These are phyloP conservation scores for Myrica gale DNA, from an alignment of 306 rosid species.

Conservation along the genomic window DNA sequence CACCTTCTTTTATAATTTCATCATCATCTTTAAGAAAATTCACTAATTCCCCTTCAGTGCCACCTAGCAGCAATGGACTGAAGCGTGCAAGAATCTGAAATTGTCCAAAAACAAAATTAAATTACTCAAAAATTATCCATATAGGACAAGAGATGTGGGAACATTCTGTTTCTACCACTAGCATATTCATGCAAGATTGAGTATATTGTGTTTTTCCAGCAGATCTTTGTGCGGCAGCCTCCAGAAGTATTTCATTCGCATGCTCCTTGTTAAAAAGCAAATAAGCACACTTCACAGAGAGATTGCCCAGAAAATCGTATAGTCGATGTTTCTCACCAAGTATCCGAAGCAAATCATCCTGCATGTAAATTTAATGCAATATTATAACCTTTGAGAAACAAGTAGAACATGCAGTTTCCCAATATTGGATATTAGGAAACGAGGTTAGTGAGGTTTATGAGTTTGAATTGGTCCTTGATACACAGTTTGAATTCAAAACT, in stretches of 20 bases:
- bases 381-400: slow-evolving; percentile 23
- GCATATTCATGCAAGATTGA: slow-evolving; percentile 67
- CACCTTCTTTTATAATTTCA: slow-evolving; percentile 79
- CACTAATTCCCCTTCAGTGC: slow-evolving; percentile 73
- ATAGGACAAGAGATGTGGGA: slow-evolving; percentile 26
- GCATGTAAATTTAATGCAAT: slow-evolving; percentile 28
- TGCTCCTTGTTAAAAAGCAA: slow-evolving; percentile 93
- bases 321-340: slow-evolving; percentile 90
- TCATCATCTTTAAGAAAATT: slow-evolving; percentile 79
- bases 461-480: background rate
- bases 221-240: slow-evolving; percentile 54
- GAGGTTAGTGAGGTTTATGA: background rate
- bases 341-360: slow-evolving; percentile 84
- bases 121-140: background rate
- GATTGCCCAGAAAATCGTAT: slow-evolving; percentile 64
- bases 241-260: slow-evolving; percentile 70
- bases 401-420: slow-evolving; percentile 26
- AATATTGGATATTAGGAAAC: slow-evolving; percentile 11
- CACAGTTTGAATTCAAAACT: background rate
- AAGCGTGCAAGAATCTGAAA: slow-evolving; percentile 89
- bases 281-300: slow-evolving; percentile 82
- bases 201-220: slow-evolving; percentile 44
- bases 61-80: slow-evolving; percentile 77
- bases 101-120: background rate
- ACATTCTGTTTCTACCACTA: slow-evolving; percentile 66